Conservation (phyloP, 2,329 filamentous ascomycete species). For the Colletotrichum viniferum region DNA sequence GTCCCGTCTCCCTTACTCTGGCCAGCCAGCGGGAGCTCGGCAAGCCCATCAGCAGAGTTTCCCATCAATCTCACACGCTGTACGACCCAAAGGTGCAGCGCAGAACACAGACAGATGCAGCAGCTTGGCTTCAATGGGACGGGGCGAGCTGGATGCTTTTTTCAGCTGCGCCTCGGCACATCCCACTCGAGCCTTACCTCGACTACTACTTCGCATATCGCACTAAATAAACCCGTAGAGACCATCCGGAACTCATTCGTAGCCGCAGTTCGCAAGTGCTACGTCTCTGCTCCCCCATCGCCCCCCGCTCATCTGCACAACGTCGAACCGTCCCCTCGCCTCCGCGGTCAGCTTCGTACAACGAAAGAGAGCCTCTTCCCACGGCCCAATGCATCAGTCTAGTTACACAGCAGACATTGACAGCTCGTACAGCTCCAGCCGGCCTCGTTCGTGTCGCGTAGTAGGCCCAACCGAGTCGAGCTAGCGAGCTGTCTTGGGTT, state of each 20-base stretch:
- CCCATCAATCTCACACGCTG: neutral
- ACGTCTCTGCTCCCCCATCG: neutral
- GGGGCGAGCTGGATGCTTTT: slow-evolving; percentile 3
- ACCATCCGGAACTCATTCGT: neutral
- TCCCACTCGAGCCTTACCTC: neutral
- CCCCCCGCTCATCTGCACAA: neutral
- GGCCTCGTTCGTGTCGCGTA: neutral
- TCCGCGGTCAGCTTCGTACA: neutral
- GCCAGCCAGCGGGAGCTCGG: neutral
- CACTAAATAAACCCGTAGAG: neutral
- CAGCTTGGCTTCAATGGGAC: neutral
- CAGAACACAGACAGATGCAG: neutral
- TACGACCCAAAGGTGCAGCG: neutral
- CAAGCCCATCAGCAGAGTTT: slow-evolving; percentile 5
- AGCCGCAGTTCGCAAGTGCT: neutral
- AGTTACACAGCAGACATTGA: slow-evolving; percentile 1
- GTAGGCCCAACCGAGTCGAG: neutral
- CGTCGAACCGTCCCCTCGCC: neutral
- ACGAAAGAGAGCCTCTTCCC: neutral
- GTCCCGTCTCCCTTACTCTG: neutral
- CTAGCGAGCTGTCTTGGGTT: neutral
- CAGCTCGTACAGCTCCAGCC: slow-evolving; percentile 8
- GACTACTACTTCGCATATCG: neutral
- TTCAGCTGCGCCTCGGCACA: neutral
- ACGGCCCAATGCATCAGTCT: neutral